Conservation (phyloP, 176 grass and related monocot genomes). For the Urochloa ruziziensis region DNA sequence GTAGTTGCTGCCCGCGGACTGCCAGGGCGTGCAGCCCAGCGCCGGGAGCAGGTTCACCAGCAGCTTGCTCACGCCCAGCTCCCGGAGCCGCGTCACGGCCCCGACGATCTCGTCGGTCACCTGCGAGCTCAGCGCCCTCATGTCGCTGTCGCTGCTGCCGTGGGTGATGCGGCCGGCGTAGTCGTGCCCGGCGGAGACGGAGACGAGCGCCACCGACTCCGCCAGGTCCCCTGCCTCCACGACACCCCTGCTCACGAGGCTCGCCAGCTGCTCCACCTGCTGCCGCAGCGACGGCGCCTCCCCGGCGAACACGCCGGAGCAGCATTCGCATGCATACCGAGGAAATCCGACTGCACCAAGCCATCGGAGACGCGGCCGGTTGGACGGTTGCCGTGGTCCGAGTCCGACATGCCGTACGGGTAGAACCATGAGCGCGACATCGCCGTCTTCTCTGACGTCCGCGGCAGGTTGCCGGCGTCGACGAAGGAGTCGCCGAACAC, state of each 20-base stretch:
- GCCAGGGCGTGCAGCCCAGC: background rate
- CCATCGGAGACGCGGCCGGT: too few species aligned
- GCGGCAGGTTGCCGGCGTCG: too few species aligned
- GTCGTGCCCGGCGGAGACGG: background rate
- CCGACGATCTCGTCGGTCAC: background rate
- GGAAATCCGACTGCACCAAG: too few species aligned
- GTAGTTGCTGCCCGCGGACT: background rate
- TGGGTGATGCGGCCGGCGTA: background rate
- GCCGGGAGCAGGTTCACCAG: background rate
- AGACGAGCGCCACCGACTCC: background rate
- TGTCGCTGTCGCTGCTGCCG: background rate
- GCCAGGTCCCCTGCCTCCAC: background rate
- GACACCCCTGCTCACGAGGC: background rate
- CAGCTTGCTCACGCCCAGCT: background rate
- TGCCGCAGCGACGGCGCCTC: background rate
- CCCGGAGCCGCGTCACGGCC: background rate
- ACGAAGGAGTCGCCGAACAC: too few species aligned
- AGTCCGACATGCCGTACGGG: too few species aligned
- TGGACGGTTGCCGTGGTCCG: too few species aligned
- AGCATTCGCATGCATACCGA: too few species aligned
- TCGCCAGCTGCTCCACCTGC: background rate
- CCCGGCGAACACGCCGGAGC: background rate
- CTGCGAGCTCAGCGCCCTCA: background rate
- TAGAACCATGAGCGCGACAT: too few species aligned
- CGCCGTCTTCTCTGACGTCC: too few species aligned